Base-by-base conservation (phyloP, 1,284 basidiomycete genomes). In the Ceratobasidium theobromae region DNA sequence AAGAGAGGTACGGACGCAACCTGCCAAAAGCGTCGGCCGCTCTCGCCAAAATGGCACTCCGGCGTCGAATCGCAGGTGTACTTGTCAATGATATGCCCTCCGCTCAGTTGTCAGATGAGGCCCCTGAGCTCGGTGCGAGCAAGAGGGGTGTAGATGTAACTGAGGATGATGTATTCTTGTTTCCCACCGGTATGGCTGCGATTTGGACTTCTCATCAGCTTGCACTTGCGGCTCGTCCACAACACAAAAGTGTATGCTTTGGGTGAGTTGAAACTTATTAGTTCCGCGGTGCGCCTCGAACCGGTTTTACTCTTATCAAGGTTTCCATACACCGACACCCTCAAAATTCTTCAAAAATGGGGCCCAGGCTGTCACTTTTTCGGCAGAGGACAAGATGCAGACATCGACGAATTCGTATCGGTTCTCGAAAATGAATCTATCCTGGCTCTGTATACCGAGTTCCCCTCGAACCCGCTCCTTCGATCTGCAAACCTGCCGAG, bases 251-350 rank as follows among this genome's bases (percentile, higher is more conserved):
- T 72, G 83, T 95, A 38, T 95, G 93, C 74, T 97, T 96, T 72
- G 95, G 94, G 93, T 94, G 73, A 69, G 86, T 76, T 1, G 18
- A 38, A n/a, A 53, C 57, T 53, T n/a, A 54, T 27, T 23, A 60
- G 32, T 35, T 65, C 3, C 67, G 2, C 16, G n/a, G 12, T 9
- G 28, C 12, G 16, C 33, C 18, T 23, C 9, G 21, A 18, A 6
- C 4, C 21, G 12, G 25, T 45, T 25, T 65, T 35, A 52, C 57
- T 66, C 18, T 25, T 32, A 27, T 58, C 70, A 73, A 96, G 95
- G 18, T 99, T 99, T 77, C 91, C 95, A 0, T 99, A 98, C 76
- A 93, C 88, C 8, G 97, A 99, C 76, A 98, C 96, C n/a, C 83
- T 98, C 68, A 99, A 99, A 77, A 86, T 97, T 46, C 80, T 99